Evolutionary conservation across 1,284 basidiomycete genomes (phyloP).

Genomic region (Mycosarcoma maydis): DNA sequence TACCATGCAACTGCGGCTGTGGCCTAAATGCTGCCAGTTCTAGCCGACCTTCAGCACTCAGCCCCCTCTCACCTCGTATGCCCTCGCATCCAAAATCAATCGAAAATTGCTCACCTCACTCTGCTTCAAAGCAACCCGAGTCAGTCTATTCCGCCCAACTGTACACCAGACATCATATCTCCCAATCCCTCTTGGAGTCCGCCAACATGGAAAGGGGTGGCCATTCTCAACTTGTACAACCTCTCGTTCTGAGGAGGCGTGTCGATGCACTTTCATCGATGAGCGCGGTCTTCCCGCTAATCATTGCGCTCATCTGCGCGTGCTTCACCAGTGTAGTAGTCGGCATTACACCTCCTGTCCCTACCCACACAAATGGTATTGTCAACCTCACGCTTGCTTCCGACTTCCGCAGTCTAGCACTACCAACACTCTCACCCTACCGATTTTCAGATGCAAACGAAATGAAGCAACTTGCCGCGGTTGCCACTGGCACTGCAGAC

Average conservation of each 20-base stretch:
- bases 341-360: constrained; percentile 2
- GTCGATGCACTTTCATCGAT: background rate
- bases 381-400: background rate
- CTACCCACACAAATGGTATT: background rate
- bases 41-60: constrained; percentile 1
- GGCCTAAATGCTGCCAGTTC: constrained; percentile 29
- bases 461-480: constrained; percentile 18
- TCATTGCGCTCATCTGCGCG: constrained; percentile 6
- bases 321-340: background rate
- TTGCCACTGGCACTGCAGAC: background rate
- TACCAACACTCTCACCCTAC: constrained; percentile 5
- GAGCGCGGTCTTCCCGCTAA: background rate
- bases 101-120: too few species aligned
- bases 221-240: too few species aligned
- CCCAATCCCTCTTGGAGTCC: too few species aligned
- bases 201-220: too few species aligned
- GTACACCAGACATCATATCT: too few species aligned
- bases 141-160: too few species aligned
- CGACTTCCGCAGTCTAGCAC: background rate
- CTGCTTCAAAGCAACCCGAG: background rate
- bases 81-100: too few species aligned
- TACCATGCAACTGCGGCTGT: constrained; percentile 24
- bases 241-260: background rate
- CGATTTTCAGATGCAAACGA: background rate
- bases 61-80: background rate